Percentiles rank a stretch among this genome's conserved stretches.
These are phyloP conservation scores for Labyrinthula sp. DNA, from an alignment of 352 stramenopile species.

Conservation along the genomic window DNA sequence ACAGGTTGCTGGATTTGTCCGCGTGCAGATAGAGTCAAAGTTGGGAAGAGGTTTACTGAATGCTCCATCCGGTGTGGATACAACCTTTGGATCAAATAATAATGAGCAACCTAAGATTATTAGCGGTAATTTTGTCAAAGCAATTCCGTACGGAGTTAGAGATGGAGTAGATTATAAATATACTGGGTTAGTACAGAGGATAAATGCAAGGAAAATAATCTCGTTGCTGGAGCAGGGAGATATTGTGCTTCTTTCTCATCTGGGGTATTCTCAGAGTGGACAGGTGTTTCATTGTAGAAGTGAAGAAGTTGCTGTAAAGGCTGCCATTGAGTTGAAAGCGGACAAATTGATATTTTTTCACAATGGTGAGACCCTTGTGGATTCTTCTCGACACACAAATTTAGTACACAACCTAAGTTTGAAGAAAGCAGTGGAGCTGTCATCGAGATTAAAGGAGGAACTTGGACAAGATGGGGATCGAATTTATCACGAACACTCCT, in stretches of 20 bases:
- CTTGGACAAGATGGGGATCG: conserved; percentile 21
- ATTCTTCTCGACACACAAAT: conserved; percentile 41
- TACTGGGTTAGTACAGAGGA: conserved; percentile 37
- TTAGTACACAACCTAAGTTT: conserved; percentile 25
- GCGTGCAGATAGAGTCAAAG: conserved; percentile 61
- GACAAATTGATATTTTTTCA: conserved; percentile 67
- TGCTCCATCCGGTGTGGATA: conserved; percentile 43
- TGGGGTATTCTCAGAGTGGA: conserved; percentile 55
- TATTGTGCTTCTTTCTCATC: conserved; percentile 60
- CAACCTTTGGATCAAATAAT: no score
- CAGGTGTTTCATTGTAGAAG: conserved; percentile 63
- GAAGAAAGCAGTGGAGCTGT: conserved; percentile 16
- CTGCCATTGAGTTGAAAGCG: conserved; percentile 49
- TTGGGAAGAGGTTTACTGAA: conserved; percentile 58
- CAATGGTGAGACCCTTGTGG: conserved; percentile 56
- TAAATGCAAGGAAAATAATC: conserved; percentile 71
- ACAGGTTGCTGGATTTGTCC: conserved; percentile 50
- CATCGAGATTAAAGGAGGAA: conserved; percentile 2
- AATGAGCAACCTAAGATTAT: no score
- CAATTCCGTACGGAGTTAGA: conserved; percentile 53
- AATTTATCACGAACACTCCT: conserved; percentile 19
- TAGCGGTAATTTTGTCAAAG: conserved; percentile 63
- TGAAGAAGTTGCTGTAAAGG: conserved; percentile 62
- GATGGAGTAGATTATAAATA: conserved; percentile 48
- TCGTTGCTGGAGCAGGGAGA: conserved; percentile 64